Evolutionary conservation across 1,284 basidiomycete species (phyloP).

Genomic region (Pseudomicrostroma phylloplanum): DNA sequence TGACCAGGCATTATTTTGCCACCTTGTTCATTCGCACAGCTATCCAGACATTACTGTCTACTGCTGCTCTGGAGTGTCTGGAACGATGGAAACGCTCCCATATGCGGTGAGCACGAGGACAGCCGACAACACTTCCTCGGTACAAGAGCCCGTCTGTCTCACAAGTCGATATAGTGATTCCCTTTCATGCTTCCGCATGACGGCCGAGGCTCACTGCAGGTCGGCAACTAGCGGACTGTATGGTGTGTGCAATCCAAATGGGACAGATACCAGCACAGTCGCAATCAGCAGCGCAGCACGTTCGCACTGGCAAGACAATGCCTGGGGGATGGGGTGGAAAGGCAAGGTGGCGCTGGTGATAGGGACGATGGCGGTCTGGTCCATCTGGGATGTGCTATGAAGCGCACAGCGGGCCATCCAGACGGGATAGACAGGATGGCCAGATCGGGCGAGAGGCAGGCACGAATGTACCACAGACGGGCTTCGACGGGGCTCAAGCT

Average conservation of each 20-base stretch:
- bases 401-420: no score
- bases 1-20: background rate
- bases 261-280: background rate
- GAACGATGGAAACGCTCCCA: background rate
- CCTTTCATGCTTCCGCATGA: background rate
- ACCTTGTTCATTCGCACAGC: background rate
- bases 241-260: constrained; percentile 2
- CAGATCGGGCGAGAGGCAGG: no score
- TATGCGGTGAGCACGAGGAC: background rate
- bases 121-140: background rate
- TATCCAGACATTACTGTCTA: constrained; percentile 6
- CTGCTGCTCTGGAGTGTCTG: constrained; percentile 1
- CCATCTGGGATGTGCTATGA: no score
- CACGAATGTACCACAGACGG: no score
- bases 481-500: no score
- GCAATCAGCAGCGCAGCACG: background rate
- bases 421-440: no score
- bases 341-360: no score
- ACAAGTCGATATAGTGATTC: background rate
- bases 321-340: no score
- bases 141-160: background rate
- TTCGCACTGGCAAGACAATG: no score
- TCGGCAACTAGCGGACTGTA: background rate
- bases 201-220: background rate
- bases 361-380: no score